Evolutionary conservation across 2,329 filamentous ascomycete genomes (phyloP).

Genomic region (Fusarium subglutinans): DNA sequence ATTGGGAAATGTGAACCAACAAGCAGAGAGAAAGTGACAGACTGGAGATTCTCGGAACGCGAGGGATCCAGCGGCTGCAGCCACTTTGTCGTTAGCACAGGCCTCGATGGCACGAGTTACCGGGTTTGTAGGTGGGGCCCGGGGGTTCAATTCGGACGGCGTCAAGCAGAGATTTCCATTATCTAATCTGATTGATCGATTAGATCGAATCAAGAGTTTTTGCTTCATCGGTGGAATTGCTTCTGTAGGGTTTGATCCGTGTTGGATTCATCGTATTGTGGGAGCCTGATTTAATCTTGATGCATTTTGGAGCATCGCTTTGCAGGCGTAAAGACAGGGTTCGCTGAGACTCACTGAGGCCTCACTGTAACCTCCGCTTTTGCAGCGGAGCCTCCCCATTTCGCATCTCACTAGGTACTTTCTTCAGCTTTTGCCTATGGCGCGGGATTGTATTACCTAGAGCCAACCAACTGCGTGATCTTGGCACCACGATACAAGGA

Average conservation of each 20-base stretch:
- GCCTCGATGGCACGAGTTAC: conserved; percentile 29
- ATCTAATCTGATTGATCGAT: conserved; percentile 41
- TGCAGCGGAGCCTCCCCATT: conserved; percentile 2
- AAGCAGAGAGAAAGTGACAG: not conserved
- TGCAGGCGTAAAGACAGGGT: not conserved
- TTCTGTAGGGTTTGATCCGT: not conserved
- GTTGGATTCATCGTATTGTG: not conserved
- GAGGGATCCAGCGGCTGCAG: conserved; percentile 26
- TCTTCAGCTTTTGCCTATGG: not conserved
- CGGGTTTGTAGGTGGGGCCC: conserved; percentile 10
- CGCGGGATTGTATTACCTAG: not conserved
- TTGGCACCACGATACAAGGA: not conserved
- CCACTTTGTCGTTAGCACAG: conserved; percentile 28
- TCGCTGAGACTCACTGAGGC: not conserved
- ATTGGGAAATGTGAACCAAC: not conserved
- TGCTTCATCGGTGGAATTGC: not conserved
- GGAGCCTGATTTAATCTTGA: not conserved
- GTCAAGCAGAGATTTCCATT: conserved; percentile 21
- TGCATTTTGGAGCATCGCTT: not conserved
- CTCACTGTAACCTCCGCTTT: conserved; percentile 20
- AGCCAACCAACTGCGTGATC: conserved; percentile 1
- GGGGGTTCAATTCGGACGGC: not conserved
- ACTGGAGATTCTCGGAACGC: conserved; percentile 4
- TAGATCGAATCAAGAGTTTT: conserved; percentile 19
- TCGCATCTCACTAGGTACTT: not conserved